These are phyloP conservation scores for Phytophthora fragariaefolia DNA, from an alignment of 352 stramenopile genomes.

Conservation along the genomic window DNA sequence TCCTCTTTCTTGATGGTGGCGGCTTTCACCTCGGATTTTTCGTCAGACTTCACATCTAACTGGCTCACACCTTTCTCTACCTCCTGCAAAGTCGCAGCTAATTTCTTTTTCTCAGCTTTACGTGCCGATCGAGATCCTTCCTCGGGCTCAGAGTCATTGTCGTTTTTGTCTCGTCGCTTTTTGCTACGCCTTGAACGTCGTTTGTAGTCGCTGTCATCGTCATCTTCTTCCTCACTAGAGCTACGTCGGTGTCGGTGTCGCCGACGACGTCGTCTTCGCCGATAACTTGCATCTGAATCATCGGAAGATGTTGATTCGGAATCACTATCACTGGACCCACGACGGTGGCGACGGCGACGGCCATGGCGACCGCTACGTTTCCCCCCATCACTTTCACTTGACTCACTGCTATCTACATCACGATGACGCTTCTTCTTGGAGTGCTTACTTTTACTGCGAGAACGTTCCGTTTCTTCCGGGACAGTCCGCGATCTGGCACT, in stretches of 20 bases:
- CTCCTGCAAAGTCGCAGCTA: constrained; percentile 18
- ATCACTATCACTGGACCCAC: constrained; percentile 51
- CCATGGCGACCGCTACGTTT: constrained; percentile 35
- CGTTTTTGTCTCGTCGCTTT: constrained; percentile 48
- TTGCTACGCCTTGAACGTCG: constrained; percentile 46
- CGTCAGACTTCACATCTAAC: constrained; percentile 44
- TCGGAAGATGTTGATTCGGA: constrained; percentile 55
- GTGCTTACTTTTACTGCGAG: constrained; percentile 50
- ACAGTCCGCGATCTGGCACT: constrained; percentile 28
- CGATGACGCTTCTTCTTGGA: constrained; percentile 61
- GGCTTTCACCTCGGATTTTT: constrained; percentile 21
- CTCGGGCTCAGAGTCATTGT: constrained; percentile 39
- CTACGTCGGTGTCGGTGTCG: constrained; percentile 45
- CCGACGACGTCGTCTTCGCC: constrained; percentile 48
- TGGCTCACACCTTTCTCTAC: constrained; percentile 47
- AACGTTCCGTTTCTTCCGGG: constrained; percentile 42
- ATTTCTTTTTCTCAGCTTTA: constrained; percentile 43
- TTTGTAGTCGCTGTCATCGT: constrained; percentile 62
- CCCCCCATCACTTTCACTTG: constrained; percentile 49
- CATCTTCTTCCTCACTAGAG: constrained; percentile 66
- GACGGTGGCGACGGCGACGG: constrained; percentile 36
- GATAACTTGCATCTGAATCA: constrained; percentile 55
- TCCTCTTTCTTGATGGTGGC: constrained; percentile 29
- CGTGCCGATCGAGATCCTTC: constrained; percentile 36
- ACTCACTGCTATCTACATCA: constrained; percentile 48